Evolutionary conservation across 768 basidiomycete species (phyloP).

Genomic region (Serendipita sp.): DNA sequence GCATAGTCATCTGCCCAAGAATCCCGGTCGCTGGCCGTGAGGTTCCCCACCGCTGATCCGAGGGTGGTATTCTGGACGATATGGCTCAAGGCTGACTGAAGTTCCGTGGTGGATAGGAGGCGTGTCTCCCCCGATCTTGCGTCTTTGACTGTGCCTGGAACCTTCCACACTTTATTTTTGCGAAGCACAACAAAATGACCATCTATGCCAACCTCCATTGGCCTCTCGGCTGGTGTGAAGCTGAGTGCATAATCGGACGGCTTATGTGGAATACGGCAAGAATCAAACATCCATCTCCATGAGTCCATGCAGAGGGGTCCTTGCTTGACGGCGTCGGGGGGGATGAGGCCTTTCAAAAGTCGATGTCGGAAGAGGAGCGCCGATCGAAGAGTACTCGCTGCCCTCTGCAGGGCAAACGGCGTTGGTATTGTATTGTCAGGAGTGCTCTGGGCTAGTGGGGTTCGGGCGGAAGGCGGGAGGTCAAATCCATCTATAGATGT

Average conservation of each 20-base stretch:
- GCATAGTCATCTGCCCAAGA: constrained; percentile 42
- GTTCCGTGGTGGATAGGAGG: constrained; percentile 47
- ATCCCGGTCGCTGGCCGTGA: constrained; percentile 71
- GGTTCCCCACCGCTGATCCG: constrained; percentile 60
- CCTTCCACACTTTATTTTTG: constrained; percentile 71
- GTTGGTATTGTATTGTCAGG: constrained; percentile 33
- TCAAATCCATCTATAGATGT: constrained; percentile 54
- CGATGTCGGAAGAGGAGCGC: constrained; percentile 60
- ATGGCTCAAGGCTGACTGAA: constrained; percentile 55
- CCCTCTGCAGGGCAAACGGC: constrained; percentile 21
- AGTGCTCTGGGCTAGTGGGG: constrained; percentile 15
- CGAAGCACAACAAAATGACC: constrained; percentile 80
- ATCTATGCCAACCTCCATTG: constrained; percentile 39
- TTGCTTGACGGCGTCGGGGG: constrained; percentile 52
- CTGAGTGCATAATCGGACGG: not conserved
- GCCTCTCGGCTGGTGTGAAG: constrained; percentile 21
- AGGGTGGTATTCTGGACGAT: constrained; percentile 49
- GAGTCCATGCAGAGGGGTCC: constrained; percentile 75
- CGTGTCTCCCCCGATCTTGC: constrained; percentile 32
- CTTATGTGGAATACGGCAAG: constrained; percentile 52
- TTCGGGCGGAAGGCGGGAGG: constrained; percentile 29
- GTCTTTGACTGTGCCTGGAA: constrained; percentile 26
- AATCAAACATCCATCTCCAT: constrained; percentile 88
- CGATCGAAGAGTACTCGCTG: constrained; percentile 53
- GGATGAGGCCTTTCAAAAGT: constrained; percentile 47